These are phyloP conservation scores for Xylariaceae sp. DNA, from an alignment of 2,329 filamentous ascomycete genomes.

Conservation along the genomic window DNA sequence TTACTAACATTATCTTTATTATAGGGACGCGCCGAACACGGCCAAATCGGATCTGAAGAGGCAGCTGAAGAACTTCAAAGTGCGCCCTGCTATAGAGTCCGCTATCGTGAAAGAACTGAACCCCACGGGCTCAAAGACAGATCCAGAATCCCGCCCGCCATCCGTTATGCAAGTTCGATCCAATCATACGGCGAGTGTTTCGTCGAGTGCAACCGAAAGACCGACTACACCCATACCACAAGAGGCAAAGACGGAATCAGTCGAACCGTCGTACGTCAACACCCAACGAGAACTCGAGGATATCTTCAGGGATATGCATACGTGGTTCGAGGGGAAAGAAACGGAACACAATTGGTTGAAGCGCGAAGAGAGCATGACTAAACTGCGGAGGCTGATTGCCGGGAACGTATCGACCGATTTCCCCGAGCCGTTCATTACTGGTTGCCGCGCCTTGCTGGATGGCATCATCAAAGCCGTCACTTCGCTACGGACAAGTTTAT, in stretches of 20 bases:
- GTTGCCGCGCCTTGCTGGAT: slow-evolving; percentile 70
- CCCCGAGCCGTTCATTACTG: slow-evolving; percentile 60
- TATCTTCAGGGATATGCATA: slow-evolving; percentile 73
- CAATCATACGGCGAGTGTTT: slow-evolving; percentile 47
- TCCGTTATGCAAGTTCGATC: slow-evolving; percentile 34
- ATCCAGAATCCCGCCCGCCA: slow-evolving; percentile 37
- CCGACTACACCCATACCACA: slow-evolving; percentile 59
- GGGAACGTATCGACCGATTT: slow-evolving; percentile 81
- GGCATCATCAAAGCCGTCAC: slow-evolving; percentile 81
- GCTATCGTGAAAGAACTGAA: slow-evolving; percentile 72
- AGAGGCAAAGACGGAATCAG: slow-evolving; percentile 59
- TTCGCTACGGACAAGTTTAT: slow-evolving; percentile 83
- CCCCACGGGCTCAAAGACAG: slow-evolving; percentile 39
- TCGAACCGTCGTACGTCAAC: slow-evolving; percentile 79
- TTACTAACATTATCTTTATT: slow-evolving; percentile 13
- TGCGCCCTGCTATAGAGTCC: slow-evolving; percentile 78
- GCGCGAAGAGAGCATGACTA: slow-evolving; percentile 73
- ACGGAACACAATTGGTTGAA: slow-evolving; percentile 87
- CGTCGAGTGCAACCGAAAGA: slow-evolving; percentile 45
- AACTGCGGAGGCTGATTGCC: slow-evolving; percentile 69
- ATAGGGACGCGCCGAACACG: slow-evolving; percentile 67
- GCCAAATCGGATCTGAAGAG: slow-evolving; percentile 86
- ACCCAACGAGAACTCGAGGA: slow-evolving; percentile 86
- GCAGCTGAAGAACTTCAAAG: slow-evolving; percentile 76
- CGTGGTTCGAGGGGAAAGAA: slow-evolving; percentile 80